Percentiles rank a stretch among this genome's conserved stretches.
Evolutionary conservation across 2,329 filamentous ascomycete genomes (phyloP).

Genomic region (Pyrenochaeta sp.): DNA sequence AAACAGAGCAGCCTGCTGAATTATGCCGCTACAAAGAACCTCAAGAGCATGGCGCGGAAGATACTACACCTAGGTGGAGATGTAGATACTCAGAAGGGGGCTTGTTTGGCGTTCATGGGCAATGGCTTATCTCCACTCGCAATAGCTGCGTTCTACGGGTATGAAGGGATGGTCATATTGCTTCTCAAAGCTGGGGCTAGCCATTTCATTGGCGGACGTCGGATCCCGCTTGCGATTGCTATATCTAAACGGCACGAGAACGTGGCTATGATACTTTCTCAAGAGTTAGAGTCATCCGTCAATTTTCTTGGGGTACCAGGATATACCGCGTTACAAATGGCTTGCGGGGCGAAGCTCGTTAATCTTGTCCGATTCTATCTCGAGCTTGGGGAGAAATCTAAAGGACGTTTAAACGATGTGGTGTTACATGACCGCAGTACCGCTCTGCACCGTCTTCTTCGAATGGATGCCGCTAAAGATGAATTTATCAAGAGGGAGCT

Average conservation of each 20-base stretch:
- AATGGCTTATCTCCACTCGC: conserved; percentile 15
- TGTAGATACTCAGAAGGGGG: conserved; percentile 10
- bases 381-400: background rate
- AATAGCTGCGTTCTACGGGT: conserved; percentile 14
- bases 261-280: conserved; percentile 20
- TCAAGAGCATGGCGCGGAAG: conserved; percentile 15
- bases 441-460: conserved; percentile 9
- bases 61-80: conserved; percentile 16
- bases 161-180: conserved; percentile 15
- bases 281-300: conserved; percentile 6
- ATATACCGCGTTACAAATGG: conserved; percentile 18
- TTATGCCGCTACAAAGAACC: conserved; percentile 17
- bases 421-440: conserved; percentile 9
- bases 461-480: conserved; percentile 1
- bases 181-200: conserved; percentile 17
- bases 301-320: background rate
- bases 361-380: conserved; percentile 18
- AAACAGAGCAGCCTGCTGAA: conserved; percentile 13
- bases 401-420: conserved; percentile 3
- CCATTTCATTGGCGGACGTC: conserved; percentile 10
- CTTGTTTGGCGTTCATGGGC: conserved; percentile 1
- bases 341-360: conserved; percentile 12
- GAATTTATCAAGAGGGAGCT: conserved; percentile 15
- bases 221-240: conserved; percentile 9
- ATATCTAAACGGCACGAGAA: conserved; percentile 15